Conservation (phyloP, 2,329 filamentous ascomycete genomes). For the Cryphonectria nitschkei region DNA sequence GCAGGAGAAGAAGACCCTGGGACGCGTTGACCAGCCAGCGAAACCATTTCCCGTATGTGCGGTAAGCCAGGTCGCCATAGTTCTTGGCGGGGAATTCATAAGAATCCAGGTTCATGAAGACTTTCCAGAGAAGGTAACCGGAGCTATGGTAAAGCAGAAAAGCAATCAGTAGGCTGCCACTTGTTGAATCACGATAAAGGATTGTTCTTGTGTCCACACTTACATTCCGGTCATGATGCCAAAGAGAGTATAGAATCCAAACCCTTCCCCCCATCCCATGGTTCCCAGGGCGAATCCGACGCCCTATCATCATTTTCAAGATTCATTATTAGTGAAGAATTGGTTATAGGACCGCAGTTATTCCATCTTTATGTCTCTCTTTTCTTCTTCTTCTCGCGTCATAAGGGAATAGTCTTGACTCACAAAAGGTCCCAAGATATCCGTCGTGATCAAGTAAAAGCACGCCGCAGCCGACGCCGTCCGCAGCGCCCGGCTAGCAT, state of each 20-base stretch:
- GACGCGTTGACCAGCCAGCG: constrained; percentile 52
- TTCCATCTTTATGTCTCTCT: too few relatives aligned
- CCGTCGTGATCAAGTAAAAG: constrained; percentile 52
- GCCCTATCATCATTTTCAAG: constrained; percentile 29
- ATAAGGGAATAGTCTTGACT: neutral
- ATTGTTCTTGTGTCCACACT: constrained; percentile 36
- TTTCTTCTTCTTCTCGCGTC: neutral
- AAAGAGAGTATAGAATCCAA: constrained; percentile 48
- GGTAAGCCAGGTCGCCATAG: constrained; percentile 51
- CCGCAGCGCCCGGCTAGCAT: constrained; percentile 41
- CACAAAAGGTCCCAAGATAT: constrained; percentile 46
- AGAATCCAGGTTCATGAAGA: constrained; percentile 48
- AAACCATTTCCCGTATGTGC: constrained; percentile 46
- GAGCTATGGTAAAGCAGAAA: constrained; percentile 5
- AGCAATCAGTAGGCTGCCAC: neutral
- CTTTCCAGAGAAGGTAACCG: constrained; percentile 47
- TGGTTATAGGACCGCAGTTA: neutral
- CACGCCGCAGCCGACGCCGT: constrained; percentile 48
- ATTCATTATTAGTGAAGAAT: neutral
- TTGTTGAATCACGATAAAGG: neutral
- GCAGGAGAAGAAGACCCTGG: constrained; percentile 49
- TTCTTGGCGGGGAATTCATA: constrained; percentile 48
- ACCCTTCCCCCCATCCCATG: constrained; percentile 41
- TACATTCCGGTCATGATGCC: constrained; percentile 39
- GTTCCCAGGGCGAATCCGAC: constrained; percentile 37